Base-by-base conservation (phyloP, 208 protist species). In the Wallacemonas collosoma region DNA sequence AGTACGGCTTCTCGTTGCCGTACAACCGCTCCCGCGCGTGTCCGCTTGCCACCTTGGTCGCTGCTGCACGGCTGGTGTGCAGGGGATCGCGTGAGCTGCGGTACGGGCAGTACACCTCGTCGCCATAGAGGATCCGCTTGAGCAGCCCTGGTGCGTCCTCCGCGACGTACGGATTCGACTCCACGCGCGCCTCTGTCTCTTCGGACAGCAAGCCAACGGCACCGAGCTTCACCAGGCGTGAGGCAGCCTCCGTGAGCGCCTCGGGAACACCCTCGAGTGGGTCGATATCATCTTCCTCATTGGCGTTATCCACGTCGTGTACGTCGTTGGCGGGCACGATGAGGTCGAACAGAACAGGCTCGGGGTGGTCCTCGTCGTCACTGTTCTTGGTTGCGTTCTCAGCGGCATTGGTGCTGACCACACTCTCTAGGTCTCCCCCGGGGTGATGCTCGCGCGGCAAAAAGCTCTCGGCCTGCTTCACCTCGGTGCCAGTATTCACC, bases 21-120 rank as follows among this genome's bases (percentile, higher is more conserved):
- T 71, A 48, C 14, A 50, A 39, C 26, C 44, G 51, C n/a, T 57
- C 66, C 11, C 40, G 48, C 48, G 70, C 26, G 70, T 61, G 61
- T 58, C 39, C 51, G 35, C 12, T 62, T 50, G 41, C 15, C 47
- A 60, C 64, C 64, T 55, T 69, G 36, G 64, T 48, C 12, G 47
- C 64, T 14, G 50, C 47, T 6, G 55, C 39, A 0, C 57, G 40
- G 45, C 48, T 71, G 48, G 67, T 41, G 17, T 39, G 61, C 14
- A 91, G 72, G 35, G 91, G 88, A 64, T 96, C 91, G 5, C 87
- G 79, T 14, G 74, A 62, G n/a, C 69, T 47, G 12, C 88, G 76
- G 66, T 89, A 90, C 1, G 91, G 91, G 8, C 82, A 93, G 79
- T 96, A 96, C 50, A 87, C 71, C 11, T 81, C 83, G 9, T 81